Evolutionary conservation across 805 yeast species (phyloP), one percentile per base, ranked within the genome.

Genomic region (Candida qinlingensis): DNA sequence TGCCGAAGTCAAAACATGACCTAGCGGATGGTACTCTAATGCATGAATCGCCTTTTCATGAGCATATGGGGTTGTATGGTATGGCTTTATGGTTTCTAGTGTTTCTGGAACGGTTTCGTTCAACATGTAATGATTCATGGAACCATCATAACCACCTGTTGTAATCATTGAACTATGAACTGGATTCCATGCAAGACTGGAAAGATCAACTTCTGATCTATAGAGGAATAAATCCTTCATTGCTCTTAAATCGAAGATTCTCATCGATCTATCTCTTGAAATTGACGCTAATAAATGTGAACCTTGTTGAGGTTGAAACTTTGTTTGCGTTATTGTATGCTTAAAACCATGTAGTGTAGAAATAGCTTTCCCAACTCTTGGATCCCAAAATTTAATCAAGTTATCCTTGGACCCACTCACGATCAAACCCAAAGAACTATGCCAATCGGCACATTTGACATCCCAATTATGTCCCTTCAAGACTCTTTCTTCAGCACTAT

Each of bases 401-500:
- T 95, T 95, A 67, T 94, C 99, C 64, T 95, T 94, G 0, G 98
- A 94, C 0, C 97, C 99, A 54, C 91, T 79, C 0, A 86, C 97
- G 44, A 94, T 76, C 29, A 94, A 73, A 0, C 97, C 97, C 67
- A 88, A 70, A 10, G 76, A 74, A 5, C 96, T 87, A 66, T 94
- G 99, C 99, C 99, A 94, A 66, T 94, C 98, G 46, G 95, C 87
- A 47, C 91, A 81, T 63, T 94, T 94, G 26, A 94, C 97, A 67
- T 94, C 99, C 99, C 99, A 94, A 64, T 95, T 96, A 68, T 94
- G 99, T 2, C 98, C 98, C 27, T 81, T 76, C 47, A 94, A 72
- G 0, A 80, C 74, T 42, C 87, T 70, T 62, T 94, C 99, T 57
- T 88, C 94, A 50, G 77, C 72, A 36, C 94, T 94, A 61, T 85